Evolutionary conservation across 768 basidiomycete genomes (phyloP), one percentile per base, ranked within the genome.

Genomic region (Leccinum olivaceopallidum): DNA sequence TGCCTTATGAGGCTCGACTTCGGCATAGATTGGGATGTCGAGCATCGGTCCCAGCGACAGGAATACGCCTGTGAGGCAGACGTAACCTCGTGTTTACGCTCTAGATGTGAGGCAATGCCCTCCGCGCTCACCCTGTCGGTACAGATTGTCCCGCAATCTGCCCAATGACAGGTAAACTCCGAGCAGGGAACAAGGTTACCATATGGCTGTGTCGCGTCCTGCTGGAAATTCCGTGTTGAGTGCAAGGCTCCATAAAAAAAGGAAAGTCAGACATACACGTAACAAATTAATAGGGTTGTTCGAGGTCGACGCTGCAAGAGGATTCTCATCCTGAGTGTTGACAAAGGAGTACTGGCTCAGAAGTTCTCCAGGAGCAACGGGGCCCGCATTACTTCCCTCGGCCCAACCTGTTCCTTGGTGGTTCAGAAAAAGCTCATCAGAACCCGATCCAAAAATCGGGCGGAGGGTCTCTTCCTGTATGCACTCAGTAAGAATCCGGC

Each of bases 1-100:
- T 63, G 61, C 12, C 61, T 52, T 47, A 30, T 44, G 13, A 62
- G 61, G 18, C 60, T 63, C 20, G 60, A 44, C 34, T 44, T 57
- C 42, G 1, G 28, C 61, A 63, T 62, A 1, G 42, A 6, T 6
- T 0, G 14, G 9, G 26, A 6, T 14, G 10, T 16, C 16, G 3
- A 6, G 12, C 61, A 63, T 2, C 1, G 2, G 9, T 20, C 9
- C 62, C 62, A 63, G 28, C 18, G 55, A 52, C 62, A 62, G 1
- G 5, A 5, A 34, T 47, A 53, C 0, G 0, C 2, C 9, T 18
- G 56, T 6, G 30, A 58, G 24, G 26, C 5, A 13, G n/a, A 26
- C 2, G 13, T 28, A 37, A 26, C 16, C 5, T 22, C 24, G 4
- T 63, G 62, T 22, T 20, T 39, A 18, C n/a, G 14, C 3, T 36